Evolutionary conservation across 148 eudicot genomes (phyloP), one percentile per base, ranked within the genome.

Genomic region (Heliosperma pusillum): DNA sequence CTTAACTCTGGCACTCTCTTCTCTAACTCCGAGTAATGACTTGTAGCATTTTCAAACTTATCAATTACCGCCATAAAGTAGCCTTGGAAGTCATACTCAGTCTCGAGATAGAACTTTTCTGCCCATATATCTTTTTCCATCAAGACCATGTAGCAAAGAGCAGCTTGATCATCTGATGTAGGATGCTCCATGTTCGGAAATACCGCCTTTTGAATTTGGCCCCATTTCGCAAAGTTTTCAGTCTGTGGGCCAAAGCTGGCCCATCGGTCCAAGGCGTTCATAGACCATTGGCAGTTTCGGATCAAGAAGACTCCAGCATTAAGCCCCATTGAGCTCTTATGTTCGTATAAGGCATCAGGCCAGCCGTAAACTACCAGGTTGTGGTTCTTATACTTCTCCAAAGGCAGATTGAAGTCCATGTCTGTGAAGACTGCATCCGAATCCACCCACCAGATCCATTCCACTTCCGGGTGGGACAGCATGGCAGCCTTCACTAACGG

Each of bases 371-470:
- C 80, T 12, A 93, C 87, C 2, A 93, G 74, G 73, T 90, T 90
- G 58, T 93, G 83, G 44, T 58, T 36, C 71, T 75, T 78, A 78
- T 93, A 92, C 72, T 87, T 73, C 4, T 83, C 81, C 26, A 93
- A 76, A 0, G 96, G 96, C 3, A 93, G 84, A 78, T 83, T 75
- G 76, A 88, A 93, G 69, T 91, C 92, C 98, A 93, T 93, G 75
- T 93, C 97, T 2, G 97, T 93, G 60, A 93, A 75, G 10, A 86
- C 90, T 1, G 96, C 97, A 67, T 93, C 97, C 33, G 97, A 93
- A 74, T 93, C 97, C 4, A 92, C 90, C 97, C 97, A 92, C 91
- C 91, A 92, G 78, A 92, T 85, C 97, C 97, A 92, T 82, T 93
- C 93, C 9, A 85, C 88, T 69, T 93, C 96, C 61, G 97, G 97